Conservation (phyloP, 1,284 basidiomycete genomes). For the Rhodotorula sp. region DNA sequence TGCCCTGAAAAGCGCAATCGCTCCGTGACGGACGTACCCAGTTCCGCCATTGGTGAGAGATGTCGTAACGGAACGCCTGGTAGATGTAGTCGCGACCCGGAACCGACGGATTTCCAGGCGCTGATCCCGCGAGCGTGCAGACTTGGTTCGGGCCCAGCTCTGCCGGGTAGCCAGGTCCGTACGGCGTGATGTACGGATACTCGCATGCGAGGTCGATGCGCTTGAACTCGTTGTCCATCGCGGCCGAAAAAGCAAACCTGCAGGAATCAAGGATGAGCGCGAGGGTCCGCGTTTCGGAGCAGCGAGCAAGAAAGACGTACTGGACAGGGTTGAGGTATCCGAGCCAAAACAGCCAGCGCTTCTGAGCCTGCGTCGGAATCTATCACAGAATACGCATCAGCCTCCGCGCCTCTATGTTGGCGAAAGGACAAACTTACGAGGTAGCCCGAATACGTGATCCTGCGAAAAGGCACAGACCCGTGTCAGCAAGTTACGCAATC, state of each 20-base stretch:
- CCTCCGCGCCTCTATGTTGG: background rate
- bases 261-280: constrained; percentile 55
- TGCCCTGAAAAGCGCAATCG: background rate
- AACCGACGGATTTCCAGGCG: constrained; percentile 46
- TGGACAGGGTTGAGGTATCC: constrained; percentile 3
- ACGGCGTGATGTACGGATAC: constrained; percentile 65
- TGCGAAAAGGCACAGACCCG: background rate
- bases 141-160: constrained; percentile 48
- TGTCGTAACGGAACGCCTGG: constrained; percentile 63
- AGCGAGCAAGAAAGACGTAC: background rate
- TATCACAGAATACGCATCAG: background rate
- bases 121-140: constrained; percentile 47
- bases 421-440: constrained; percentile 25
- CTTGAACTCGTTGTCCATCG: constrained; percentile 56
- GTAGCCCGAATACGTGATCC: constrained; percentile 39
- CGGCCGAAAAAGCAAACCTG: constrained; percentile 49
- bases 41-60: constrained; percentile 65
- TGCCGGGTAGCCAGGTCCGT: constrained; percentile 50
- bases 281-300: constrained; percentile 27
- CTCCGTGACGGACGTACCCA: constrained; percentile 47
- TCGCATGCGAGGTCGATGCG: constrained; percentile 61
- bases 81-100: constrained; percentile 55
- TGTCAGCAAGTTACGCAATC: constrained; percentile 50
- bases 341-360: constrained; percentile 24
- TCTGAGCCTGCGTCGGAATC: constrained; percentile 20